Evolutionary conservation across 2,329 filamentous ascomycete species (phyloP).

Genomic region (Penicillium italicum): DNA sequence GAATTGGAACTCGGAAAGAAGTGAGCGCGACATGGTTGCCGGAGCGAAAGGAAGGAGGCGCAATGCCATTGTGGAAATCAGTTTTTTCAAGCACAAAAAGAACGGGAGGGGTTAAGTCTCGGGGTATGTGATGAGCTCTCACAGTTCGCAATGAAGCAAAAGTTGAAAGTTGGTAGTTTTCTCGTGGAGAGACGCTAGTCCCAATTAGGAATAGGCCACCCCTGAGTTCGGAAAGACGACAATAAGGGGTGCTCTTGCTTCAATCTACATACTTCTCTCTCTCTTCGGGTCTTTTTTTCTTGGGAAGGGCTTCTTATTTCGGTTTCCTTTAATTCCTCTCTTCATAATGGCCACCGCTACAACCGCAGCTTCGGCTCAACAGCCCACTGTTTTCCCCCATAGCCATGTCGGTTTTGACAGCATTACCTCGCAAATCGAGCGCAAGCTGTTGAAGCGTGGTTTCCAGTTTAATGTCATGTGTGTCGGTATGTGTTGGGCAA

Average conservation of each 20-base stretch:
- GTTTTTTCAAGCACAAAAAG: background rate
- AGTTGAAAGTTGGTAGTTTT: conserved; percentile 3
- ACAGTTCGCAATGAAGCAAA: conserved; percentile 6
- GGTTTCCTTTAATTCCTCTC: conserved; percentile 13
- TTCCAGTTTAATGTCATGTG: conserved; percentile 99
- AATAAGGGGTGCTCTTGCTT: conserved; percentile 18
- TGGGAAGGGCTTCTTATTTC: conserved; percentile 2
- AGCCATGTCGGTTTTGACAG: conserved; percentile 99
- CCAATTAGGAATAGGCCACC: conserved; percentile 31
- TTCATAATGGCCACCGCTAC: conserved; percentile 64
- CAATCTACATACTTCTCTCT: conserved; percentile 6
- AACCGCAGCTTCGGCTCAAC: conserved; percentile 47
- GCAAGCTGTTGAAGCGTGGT: conserved; percentile 98
- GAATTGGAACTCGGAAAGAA: conserved; percentile 24
- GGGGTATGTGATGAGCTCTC: background rate
- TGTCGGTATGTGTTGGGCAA: conserved; percentile 69
- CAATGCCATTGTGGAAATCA: conserved; percentile 26
- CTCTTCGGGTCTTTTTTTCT: conserved; percentile 8
- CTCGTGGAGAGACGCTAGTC: conserved; percentile 32
- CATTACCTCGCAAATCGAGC: conserved; percentile 99
- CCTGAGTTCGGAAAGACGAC: conserved; percentile 35
- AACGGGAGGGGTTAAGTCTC: too few relatives aligned
- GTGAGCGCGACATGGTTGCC: conserved; percentile 12
- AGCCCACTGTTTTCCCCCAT: conserved; percentile 70
- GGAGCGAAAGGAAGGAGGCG: conserved; percentile 21